Percentiles rank a stretch among this genome's conserved stretches.
Evolutionary conservation across 2,329 filamentous ascomycete genomes (phyloP).

Genomic region (Fusarium sp.): DNA sequence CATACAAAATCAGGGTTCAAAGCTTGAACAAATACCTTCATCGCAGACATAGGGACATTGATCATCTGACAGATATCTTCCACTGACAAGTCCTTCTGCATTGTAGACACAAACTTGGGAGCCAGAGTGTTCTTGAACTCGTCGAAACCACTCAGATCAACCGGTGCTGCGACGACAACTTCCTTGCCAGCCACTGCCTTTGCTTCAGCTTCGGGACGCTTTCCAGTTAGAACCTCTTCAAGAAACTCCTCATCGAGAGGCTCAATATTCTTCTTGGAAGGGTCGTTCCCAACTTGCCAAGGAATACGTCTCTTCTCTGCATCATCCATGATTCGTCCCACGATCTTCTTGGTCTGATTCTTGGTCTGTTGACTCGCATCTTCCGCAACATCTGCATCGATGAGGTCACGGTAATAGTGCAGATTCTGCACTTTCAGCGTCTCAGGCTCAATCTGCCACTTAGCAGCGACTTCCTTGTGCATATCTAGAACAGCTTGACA

Average conservation of each 20-base stretch:
- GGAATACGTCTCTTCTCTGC: constrained; percentile 7
- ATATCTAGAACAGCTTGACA: background rate
- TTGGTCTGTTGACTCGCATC: background rate
- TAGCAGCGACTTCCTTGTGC: background rate
- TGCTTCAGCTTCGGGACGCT: accelerated
- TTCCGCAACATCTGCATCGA: background rate
- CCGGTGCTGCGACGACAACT: accelerated
- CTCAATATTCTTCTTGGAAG: background rate
- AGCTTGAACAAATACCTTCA: constrained; percentile 2
- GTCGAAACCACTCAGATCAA: background rate
- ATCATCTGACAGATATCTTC: constrained; percentile 17
- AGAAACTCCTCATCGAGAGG: constrained; percentile 17
- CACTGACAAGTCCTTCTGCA: constrained; percentile 1
- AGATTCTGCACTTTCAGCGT: constrained; percentile 24
- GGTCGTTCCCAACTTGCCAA: constrained; percentile 20
- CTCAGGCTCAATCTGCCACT: constrained; percentile 2
- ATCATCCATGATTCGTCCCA: constrained; percentile 1
- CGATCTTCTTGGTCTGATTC: constrained; percentile 4
- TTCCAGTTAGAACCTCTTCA: background rate
- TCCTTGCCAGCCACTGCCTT: background rate
- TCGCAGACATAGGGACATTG: background rate
- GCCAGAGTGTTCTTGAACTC: constrained; percentile 7
- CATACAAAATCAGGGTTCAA: constrained; percentile 16
- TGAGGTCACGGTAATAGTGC: background rate
- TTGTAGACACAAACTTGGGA: background rate